Evolutionary conservation across 2,329 filamentous ascomycete genomes (phyloP).

Genomic region (Dactylellina cionopaga): DNA sequence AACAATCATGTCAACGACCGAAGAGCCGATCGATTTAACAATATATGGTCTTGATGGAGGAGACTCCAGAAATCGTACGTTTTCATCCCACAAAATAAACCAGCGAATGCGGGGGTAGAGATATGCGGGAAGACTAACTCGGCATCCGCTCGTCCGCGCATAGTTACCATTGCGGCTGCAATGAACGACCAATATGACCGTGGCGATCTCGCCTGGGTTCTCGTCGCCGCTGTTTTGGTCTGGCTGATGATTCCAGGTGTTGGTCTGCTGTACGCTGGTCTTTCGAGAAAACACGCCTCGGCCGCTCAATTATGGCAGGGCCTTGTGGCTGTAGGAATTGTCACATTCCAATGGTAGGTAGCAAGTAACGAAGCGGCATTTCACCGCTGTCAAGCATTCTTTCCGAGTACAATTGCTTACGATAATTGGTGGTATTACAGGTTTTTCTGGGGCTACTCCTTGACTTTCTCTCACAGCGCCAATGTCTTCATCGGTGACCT

Average conservation of each 20-base stretch:
- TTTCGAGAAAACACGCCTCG: conserved; percentile 71
- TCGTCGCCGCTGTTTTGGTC: conserved; percentile 69
- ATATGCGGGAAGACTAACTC: conserved; percentile 7
- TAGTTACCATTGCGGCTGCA: conserved; percentile 40
- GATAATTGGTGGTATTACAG: conserved; percentile 60
- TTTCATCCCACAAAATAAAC: background rate
- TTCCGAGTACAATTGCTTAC: background rate
- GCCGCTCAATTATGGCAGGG: conserved; percentile 72
- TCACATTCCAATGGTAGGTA: conserved; percentile 65
- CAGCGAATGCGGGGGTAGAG: background rate
- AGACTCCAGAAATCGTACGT: conserved; percentile 42
- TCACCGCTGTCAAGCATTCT: too few relatives aligned
- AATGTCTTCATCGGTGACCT: conserved; percentile 72
- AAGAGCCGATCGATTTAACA: conserved; percentile 37
- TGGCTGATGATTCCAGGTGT: conserved; percentile 75
- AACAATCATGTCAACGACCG: conserved; percentile 31
- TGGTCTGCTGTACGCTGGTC: conserved; percentile 72
- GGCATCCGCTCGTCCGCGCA: background rate
- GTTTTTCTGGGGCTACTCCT: conserved; percentile 71
- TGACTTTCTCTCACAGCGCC: conserved; percentile 71
- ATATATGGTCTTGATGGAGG: conserved; percentile 44
- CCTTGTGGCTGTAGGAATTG: conserved; percentile 68
- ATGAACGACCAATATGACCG: conserved; percentile 51
- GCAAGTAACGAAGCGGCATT: background rate
- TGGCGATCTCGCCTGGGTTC: conserved; percentile 84